These are phyloP conservation scores for Apodospora peruviana DNA, from an alignment of 495 filamentous ascomycete species.

Conservation along the genomic window DNA sequence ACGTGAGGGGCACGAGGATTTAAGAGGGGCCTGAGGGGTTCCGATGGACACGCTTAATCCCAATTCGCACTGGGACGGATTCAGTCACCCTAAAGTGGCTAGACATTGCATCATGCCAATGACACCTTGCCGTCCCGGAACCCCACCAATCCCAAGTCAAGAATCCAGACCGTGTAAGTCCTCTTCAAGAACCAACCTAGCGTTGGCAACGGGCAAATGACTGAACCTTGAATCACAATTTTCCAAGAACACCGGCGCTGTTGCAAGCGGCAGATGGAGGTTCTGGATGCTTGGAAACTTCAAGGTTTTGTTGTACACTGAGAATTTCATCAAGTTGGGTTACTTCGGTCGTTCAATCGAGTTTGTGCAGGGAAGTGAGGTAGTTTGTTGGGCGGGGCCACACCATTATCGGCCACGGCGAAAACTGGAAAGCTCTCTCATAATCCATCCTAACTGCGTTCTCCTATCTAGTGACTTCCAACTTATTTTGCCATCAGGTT, in stretches of 20 bases:
- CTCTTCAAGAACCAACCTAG: background rate
- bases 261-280: background rate
- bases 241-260: background rate
- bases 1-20: too few relatives aligned
- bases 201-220: background rate
- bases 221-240: background rate
- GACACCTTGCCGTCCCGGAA: conserved; percentile 6
- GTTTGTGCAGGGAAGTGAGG: background rate
- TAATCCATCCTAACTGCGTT: too few relatives aligned
- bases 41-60: too few relatives aligned
- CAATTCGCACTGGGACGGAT: conserved; percentile 6
- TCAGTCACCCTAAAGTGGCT: background rate
- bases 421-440: too few relatives aligned
- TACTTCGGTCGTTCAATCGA: background rate
- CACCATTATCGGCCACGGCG: too few relatives aligned
- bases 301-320: too few relatives aligned
- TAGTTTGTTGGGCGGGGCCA: too few relatives aligned
- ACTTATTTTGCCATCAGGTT: too few relatives aligned
- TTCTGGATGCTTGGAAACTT: too few relatives aligned
- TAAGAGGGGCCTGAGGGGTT: too few relatives aligned
- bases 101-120: conserved; percentile 18
- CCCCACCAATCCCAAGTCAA: conserved; percentile 10
- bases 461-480: too few relatives aligned
- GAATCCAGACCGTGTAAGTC: conserved; percentile 5
- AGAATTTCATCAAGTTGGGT: too few relatives aligned